Base-by-base conservation (phyloP, 2,329 filamentous ascomycete genomes). In the Peltaster fructicola region DNA sequence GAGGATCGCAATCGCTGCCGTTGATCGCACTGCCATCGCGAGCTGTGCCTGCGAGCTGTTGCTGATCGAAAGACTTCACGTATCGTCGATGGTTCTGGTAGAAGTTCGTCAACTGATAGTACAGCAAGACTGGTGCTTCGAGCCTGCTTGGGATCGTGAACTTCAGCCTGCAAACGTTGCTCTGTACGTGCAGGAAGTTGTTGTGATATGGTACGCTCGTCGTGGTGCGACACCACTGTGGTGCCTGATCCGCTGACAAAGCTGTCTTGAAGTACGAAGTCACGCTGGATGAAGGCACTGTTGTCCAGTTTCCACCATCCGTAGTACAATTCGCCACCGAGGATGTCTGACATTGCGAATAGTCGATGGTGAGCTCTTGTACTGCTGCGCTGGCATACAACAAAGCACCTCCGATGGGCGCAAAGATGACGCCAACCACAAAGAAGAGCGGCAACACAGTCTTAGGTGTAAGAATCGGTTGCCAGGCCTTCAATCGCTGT, bases 11-110 rank as follows among this genome's bases (percentile, higher is more conserved):
- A 31, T 73, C 65, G 18, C 80, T 75, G 15, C 54, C 54, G 15
- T 63, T 53, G 38, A 95, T 77, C 2, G 66, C 63, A 17, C 38
- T 40, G 29, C 63, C 65, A 15, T 59, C 57, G 10, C 77, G 64
- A 7, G 61, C 63, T 5, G 70, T 59, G 22, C 84, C 88, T 37
- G 74, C 77, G 26, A 98, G 61, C 52, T 98, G 88, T 25, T 78
- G 63, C 29, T 73, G 65, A 44, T 84, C 76, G 43, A 91, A 76
- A 1, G 80, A 91, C 46, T 81, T 78, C 32, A 93, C 88, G 40
- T 98, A 98, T 51, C 85, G 74, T 37, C 88, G 76, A 49, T 98
- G 88, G 49, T 98, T 98, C 54, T 98, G 88, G 59, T 95, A 95
- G 57, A 98, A 98, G 56, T 95, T 92, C 30, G 81, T 85, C 34